Evolutionary conservation across 345 rosid genomes (phyloP).

Genomic region (Boechera stricta): DNA sequence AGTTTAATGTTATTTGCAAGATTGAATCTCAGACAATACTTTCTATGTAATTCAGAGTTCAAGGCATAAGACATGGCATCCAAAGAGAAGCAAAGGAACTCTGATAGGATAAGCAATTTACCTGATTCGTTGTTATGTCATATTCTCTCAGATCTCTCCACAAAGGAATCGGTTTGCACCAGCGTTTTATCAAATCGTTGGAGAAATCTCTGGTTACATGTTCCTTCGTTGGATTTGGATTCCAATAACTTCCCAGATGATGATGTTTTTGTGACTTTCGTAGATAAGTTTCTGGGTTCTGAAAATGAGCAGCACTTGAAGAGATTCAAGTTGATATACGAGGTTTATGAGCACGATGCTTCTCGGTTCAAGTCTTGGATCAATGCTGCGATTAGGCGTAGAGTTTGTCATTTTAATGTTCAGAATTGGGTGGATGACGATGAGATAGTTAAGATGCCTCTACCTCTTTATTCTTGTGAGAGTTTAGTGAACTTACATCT

Average conservation of each 20-base stretch:
- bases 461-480: slow-evolving; percentile 33
- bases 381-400: slow-evolving; percentile 21
- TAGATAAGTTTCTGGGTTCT: slow-evolving; percentile 34
- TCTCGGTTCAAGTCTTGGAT: slow-evolving; percentile 42
- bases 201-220: slow-evolving; percentile 31
- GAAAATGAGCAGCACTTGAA: slow-evolving; percentile 21
- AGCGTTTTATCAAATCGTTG: slow-evolving; percentile 37
- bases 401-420: slow-evolving; percentile 16
- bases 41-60: not conserved
- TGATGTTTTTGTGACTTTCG: not conserved
- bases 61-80: slow-evolving; percentile 17
- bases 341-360: slow-evolving; percentile 13
- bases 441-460: slow-evolving; percentile 30
- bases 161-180: slow-evolving; percentile 35
- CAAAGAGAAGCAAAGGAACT: slow-evolving; percentile 28
- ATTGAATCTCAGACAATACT: slow-evolving; percentile 3
- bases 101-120: slow-evolving; percentile 27
- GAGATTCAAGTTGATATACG: slow-evolving; percentile 29
- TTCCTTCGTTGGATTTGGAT: slow-evolving; percentile 33
- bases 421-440: slow-evolving; percentile 1
- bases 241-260: slow-evolving; percentile 14
- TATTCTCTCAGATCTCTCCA: slow-evolving; percentile 32
- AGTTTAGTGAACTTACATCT: slow-evolving; percentile 17
- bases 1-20: not conserved
- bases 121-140: slow-evolving; percentile 35